Percentiles rank a stretch among this genome's conserved stretches.
Evolutionary conservation across 139 green algal genomes (phyloP).

Genomic region (Chlamydomonas eustigma): DNA sequence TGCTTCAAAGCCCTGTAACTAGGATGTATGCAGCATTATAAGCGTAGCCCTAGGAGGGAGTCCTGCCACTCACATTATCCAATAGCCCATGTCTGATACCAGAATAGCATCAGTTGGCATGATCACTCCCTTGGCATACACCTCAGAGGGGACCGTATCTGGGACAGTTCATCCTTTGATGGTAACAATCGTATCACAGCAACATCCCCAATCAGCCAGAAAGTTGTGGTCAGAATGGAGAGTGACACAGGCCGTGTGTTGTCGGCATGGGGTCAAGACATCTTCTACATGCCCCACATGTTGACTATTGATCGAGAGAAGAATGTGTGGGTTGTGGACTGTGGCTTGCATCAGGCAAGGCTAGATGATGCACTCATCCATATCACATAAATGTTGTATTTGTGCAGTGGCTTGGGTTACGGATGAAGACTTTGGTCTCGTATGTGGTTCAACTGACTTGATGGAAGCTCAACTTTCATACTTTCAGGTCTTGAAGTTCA

Average conservation of each 20-base stretch:
- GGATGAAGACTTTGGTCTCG: too few species aligned
- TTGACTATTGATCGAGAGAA: slow-evolving; percentile 60
- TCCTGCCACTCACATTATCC: too few species aligned
- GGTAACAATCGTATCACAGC: slow-evolving; percentile 25
- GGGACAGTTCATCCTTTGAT: not conserved
- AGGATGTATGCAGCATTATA: too few species aligned
- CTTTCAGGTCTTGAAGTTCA: slow-evolving; percentile 38
- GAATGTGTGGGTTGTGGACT: slow-evolving; percentile 72
- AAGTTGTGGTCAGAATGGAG: slow-evolving; percentile 53
- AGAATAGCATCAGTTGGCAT: too few species aligned
- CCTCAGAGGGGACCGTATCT: not conserved
- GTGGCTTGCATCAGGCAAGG: slow-evolving; percentile 56
- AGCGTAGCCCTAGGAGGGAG: too few species aligned
- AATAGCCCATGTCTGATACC: too few species aligned
- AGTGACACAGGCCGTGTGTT: slow-evolving; percentile 44
- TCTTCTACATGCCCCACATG: slow-evolving; percentile 80
- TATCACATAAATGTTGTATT: too few species aligned
- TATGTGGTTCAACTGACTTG: too few species aligned
- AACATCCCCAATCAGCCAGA: slow-evolving; percentile 33
- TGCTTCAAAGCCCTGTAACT: too few species aligned
- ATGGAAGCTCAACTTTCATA: not conserved
- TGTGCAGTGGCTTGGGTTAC: too few species aligned
- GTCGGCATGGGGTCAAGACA: slow-evolving; percentile 39
- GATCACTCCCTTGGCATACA: too few species aligned
- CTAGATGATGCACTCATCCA: too few species aligned